Percentiles rank a stretch among this genome's conserved stretches.
Evolutionary conservation across 2,329 filamentous ascomycete genomes (phyloP).

Genomic region (Claviceps spartinae): DNA sequence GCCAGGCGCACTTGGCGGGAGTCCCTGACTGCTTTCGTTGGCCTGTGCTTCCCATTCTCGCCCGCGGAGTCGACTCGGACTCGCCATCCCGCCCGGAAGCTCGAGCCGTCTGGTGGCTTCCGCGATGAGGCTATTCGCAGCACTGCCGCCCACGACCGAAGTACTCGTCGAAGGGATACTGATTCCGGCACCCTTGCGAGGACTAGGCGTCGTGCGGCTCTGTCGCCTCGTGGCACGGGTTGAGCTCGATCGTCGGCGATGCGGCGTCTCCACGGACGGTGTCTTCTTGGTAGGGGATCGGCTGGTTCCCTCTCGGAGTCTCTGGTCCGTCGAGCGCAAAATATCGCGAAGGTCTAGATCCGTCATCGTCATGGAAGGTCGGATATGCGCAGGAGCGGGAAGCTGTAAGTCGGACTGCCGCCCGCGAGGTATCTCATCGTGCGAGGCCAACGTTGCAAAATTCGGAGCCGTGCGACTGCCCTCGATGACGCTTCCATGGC

Average conservation of each 20-base stretch:
- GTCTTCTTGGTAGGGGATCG: constrained; percentile 18
- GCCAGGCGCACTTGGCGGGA: constrained; percentile 4
- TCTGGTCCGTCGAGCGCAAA: constrained; percentile 37
- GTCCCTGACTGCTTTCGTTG: constrained; percentile 2
- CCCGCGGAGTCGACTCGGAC: constrained; percentile 27
- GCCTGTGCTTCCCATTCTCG: constrained; percentile 14
- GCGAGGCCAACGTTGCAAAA: constrained; percentile 4
- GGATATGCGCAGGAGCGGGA: constrained; percentile 10
- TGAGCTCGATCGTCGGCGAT: constrained; percentile 3
- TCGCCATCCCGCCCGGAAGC: constrained; percentile 25
- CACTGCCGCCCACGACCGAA: constrained; percentile 20
- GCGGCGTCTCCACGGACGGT: constrained; percentile 13
- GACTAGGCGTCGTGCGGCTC: constrained; percentile 13
- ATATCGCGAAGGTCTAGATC: constrained; percentile 39
- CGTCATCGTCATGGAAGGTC: constrained; percentile 19
- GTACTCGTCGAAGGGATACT: constrained; percentile 8
- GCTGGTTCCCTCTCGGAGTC: constrained; percentile 28
- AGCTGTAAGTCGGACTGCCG: constrained; percentile 2
- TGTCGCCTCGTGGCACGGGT: constrained; percentile 7
- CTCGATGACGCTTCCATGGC: background rate
- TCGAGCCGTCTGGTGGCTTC: constrained; percentile 23
- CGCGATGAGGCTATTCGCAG: constrained; percentile 27
- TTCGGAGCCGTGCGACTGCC: constrained; percentile 11
- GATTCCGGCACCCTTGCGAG: constrained; percentile 14
- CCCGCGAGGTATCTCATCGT: constrained; percentile 6